phyloP scores from a whole-genome alignment of 2,329 filamentous ascomycete species.

The Sarocladiaceae sp. region DNA sequence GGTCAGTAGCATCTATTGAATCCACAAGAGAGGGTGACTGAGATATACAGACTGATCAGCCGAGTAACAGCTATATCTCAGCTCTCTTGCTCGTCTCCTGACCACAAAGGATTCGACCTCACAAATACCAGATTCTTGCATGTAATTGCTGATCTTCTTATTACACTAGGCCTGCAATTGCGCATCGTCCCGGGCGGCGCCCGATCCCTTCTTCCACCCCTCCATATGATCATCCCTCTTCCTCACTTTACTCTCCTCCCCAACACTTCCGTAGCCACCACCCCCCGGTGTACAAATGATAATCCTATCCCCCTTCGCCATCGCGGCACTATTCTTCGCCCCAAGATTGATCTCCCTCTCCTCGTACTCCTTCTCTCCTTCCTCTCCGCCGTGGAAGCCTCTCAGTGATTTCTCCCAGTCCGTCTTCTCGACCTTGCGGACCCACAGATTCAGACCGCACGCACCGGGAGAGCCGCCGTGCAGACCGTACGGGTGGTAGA shows the following conservation, averaged over 20 bases:
- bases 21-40: too few species aligned
- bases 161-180: constrained; percentile 47
- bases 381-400: constrained; percentile 27
- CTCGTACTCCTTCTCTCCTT: constrained; percentile 40
- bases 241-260: constrained; percentile 47
- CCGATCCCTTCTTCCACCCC: constrained; percentile 50
- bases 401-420: constrained; percentile 40
- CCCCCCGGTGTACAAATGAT: constrained; percentile 74
- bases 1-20: too few species aligned
- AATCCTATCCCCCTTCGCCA: constrained; percentile 71
- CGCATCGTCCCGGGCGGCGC: constrained; percentile 51
- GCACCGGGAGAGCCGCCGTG: constrained; percentile 73
- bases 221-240: constrained; percentile 47
- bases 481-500: constrained; percentile 62
- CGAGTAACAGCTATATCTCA: too few species aligned
- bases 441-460: constrained; percentile 83
- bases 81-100: too few species aligned
- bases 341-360: constrained; percentile 65
- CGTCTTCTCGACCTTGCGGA: constrained; percentile 60
- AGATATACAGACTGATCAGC: too few species aligned
- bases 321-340: constrained; percentile 72
- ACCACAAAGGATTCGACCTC: too few species aligned
- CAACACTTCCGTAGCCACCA: constrained; percentile 65
- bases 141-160: too few species aligned
- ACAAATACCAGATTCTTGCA: too few species aligned